phyloP scores from a whole-genome alignment of 2,329 filamentous ascomycete species.

The Colletotrichum limetticola region DNA sequence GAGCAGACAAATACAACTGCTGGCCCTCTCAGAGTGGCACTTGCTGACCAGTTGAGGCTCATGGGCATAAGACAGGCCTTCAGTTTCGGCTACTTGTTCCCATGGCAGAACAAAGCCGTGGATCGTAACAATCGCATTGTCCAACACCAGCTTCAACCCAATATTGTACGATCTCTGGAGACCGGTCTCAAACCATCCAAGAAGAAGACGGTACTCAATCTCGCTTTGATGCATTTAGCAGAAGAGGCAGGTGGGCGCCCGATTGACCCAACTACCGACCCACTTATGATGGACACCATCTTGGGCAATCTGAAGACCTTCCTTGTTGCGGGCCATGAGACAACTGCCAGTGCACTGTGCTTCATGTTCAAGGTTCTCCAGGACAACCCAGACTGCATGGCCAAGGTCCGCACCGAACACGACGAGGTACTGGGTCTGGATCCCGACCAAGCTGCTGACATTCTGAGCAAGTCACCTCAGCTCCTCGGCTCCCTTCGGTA shows the following conservation, averaged over 20 bases:
- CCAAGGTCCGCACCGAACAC: slow-evolving; percentile 48
- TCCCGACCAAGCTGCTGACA: slow-evolving; percentile 36
- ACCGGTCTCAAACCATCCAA: slow-evolving; percentile 10
- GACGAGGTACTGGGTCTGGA: slow-evolving; percentile 46
- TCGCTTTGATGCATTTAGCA: slow-evolving; percentile 9
- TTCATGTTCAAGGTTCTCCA: slow-evolving; percentile 46
- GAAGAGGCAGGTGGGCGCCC: slow-evolving; percentile 1
- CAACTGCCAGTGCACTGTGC: slow-evolving; percentile 46
- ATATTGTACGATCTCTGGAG: slow-evolving; percentile 4
- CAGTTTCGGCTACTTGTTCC: slow-evolving; percentile 46
- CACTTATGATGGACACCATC: slow-evolving; percentile 37
- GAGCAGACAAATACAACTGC: slow-evolving; percentile 39
- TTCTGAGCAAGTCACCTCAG: slow-evolving; percentile 35
- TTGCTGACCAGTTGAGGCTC: slow-evolving; percentile 13
- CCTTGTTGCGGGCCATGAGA: slow-evolving; percentile 51
- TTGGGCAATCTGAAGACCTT: slow-evolving; percentile 48
- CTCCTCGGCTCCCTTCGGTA: slow-evolving; percentile 48
- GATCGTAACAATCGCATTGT: slow-evolving; percentile 13
- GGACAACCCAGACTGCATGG: slow-evolving; percentile 43
- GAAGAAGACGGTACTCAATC: slow-evolving; percentile 20
- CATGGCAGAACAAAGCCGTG: slow-evolving; percentile 17
- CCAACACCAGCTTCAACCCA: neutral
- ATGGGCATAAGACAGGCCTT: slow-evolving; percentile 44
- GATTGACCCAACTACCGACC: neutral
- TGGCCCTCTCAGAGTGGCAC: slow-evolving; percentile 9